Evolutionary conservation across 148 eudicot genomes (phyloP).

Genomic region (Rhododendron henanense): DNA sequence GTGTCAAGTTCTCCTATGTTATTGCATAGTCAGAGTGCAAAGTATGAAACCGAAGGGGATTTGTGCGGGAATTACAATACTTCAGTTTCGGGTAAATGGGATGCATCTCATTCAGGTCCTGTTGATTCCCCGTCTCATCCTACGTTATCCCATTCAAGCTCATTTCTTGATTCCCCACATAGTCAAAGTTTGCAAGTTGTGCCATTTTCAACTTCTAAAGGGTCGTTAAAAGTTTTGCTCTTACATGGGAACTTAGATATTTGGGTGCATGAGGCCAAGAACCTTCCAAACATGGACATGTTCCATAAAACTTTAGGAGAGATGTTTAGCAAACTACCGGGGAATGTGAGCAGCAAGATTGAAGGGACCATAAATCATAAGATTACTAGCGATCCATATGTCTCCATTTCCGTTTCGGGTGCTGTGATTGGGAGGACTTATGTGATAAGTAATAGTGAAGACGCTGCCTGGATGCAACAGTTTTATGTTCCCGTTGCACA

Average conservation of each 20-base stretch:
- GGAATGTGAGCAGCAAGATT: conserved; percentile 39
- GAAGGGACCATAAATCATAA: conserved; percentile 51
- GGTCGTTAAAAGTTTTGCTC: conserved; percentile 67
- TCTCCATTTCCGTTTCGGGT: conserved; percentile 51
- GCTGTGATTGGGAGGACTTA: conserved; percentile 86
- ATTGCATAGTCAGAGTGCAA: conserved; percentile 27
- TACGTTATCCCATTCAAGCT: conserved; percentile 17
- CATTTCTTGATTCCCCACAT: conserved; percentile 24
- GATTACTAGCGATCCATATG: conserved; percentile 96
- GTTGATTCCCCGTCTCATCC: conserved; percentile 14
- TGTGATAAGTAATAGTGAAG: conserved; percentile 72
- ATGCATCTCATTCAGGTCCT: conserved; percentile 23
- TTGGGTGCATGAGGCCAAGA: conserved; percentile 72
- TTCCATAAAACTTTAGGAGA: conserved; percentile 85
- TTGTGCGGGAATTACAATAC: conserved; percentile 24
- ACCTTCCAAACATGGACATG: conserved; percentile 95
- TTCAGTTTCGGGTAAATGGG: conserved; percentile 36
- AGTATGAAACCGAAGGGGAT: conserved; percentile 22
- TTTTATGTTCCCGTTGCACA: conserved; percentile 88
- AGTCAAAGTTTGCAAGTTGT: conserved; percentile 46
- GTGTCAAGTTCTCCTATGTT: conserved; percentile 16
- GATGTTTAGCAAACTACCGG: conserved; percentile 54
- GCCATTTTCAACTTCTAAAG: conserved; percentile 36
- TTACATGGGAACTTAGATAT: conserved; percentile 87
- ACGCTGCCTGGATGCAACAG: conserved; percentile 83